Evolutionary conservation across 179 eudicot genomes (phyloP).

Genomic region (Silene noctiflora): DNA sequence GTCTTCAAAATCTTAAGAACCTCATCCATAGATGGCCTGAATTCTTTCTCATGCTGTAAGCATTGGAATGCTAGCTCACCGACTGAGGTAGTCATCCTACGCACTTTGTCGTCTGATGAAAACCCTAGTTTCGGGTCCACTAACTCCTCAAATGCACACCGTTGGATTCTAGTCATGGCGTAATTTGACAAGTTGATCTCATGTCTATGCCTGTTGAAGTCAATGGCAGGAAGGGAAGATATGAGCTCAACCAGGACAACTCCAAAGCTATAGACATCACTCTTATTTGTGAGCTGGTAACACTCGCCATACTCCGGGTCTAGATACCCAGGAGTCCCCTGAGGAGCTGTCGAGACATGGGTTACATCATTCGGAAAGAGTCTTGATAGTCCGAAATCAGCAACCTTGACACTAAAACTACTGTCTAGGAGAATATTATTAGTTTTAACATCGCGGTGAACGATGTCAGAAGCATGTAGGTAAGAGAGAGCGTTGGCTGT

Average conservation of each 20-base stretch:
- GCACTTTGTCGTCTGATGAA: conserved; percentile 36
- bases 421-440: conserved; percentile 62
- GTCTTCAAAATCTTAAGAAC: conserved; percentile 40
- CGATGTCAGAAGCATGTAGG: conserved; percentile 61
- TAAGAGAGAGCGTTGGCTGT: conserved; percentile 66
- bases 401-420: conserved; percentile 64
- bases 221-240: conserved; percentile 76
- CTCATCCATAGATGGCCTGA: conserved; percentile 78
- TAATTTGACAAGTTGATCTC: conserved; percentile 79
- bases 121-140: conserved; percentile 59
- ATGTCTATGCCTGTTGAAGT: conserved; percentile 45
- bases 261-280: conserved; percentile 91
- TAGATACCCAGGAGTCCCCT: conserved; percentile 85
- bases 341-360: conserved; percentile 83
- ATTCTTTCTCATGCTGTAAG: conserved; percentile 65
- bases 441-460: conserved; percentile 86
- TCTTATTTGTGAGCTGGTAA: conserved; percentile 71
- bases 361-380: conserved; percentile 59
- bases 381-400: conserved; percentile 82
- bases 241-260: conserved; percentile 78
- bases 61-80: conserved; percentile 74
- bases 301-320: conserved; percentile 79
- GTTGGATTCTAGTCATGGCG: conserved; percentile 63
- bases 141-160: conserved; percentile 44
- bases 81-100: conserved; percentile 59